Percentiles rank a stretch among this genome's conserved stretches.
phyloP scores from a whole-genome alignment of 2,329 filamentous ascomycete species.

The Beauveria australis region DNA sequence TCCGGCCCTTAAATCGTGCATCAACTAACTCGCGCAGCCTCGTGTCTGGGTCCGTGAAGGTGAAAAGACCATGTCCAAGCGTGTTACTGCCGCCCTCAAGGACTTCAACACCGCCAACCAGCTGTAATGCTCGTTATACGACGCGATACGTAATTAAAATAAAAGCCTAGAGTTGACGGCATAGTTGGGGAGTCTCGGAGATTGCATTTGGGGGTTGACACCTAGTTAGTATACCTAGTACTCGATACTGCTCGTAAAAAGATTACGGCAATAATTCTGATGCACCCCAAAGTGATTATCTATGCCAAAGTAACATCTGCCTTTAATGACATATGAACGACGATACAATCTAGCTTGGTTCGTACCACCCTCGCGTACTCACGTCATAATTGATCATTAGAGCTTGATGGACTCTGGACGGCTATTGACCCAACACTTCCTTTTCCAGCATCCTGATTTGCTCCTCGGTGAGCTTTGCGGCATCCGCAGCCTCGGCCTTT shows the following conservation, averaged over 20 bases:
- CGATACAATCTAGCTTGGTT: slow-evolving; percentile 1
- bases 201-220: background rate
- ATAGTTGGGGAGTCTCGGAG: slow-evolving; percentile 4
- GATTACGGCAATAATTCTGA: background rate
- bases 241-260: background rate
- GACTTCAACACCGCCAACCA: slow-evolving; percentile 66
- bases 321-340: background rate
- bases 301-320: background rate
- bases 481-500: slow-evolving; percentile 31
- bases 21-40: slow-evolving; percentile 41
- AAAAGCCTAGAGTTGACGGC: background rate
- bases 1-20: background rate
- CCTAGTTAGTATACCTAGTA: background rate
- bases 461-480: slow-evolving; percentile 30
- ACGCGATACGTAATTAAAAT: background rate
- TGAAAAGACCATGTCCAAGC: slow-evolving; percentile 89
- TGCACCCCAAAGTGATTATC: background rate
- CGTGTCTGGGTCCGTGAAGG: slow-evolving; percentile 94
- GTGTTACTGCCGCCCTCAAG: slow-evolving; percentile 71
- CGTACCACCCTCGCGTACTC: background rate
- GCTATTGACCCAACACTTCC: slow-evolving; percentile 33
- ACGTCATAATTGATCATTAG: background rate
- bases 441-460: slow-evolving; percentile 36
- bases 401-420: background rate
- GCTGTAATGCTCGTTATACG: slow-evolving; percentile 19